Conservation (phyloP, 1,284 basidiomycete genomes). For the Pyrrhoderma lamaoense region DNA sequence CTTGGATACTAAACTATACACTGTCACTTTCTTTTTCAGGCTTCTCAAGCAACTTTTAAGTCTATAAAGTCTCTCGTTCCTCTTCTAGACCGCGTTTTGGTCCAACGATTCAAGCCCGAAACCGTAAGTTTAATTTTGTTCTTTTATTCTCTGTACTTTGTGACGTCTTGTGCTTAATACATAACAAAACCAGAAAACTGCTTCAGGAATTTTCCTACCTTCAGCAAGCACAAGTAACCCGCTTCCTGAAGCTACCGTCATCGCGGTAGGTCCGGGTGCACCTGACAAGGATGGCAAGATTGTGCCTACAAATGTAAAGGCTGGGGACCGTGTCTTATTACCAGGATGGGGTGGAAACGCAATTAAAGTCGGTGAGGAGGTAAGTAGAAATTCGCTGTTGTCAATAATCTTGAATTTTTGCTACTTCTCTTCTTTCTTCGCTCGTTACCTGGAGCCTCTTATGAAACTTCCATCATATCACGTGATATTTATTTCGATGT, state of each 20-base stretch:
- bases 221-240: slow-evolving; percentile 77
- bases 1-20: no score
- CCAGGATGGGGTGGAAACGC: slow-evolving; percentile 95
- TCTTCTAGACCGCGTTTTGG: slow-evolving; percentile 92
- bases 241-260: slow-evolving; percentile 93
- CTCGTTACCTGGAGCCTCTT: neutral
- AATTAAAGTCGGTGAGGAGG: slow-evolving; percentile 97
- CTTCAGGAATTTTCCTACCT: slow-evolving; percentile 90
- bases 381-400: slow-evolving; percentile 44
- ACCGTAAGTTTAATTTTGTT: slow-evolving; percentile 47
- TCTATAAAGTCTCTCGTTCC: slow-evolving; percentile 89
- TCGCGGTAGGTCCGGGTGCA: slow-evolving; percentile 91
- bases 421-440: neutral
- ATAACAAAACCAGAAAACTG: slow-evolving; percentile 76
- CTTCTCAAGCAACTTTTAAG: slow-evolving; percentile 68
- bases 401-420: slow-evolving; percentile 4
- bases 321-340: slow-evolving; percentile 88
- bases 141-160: neutral
- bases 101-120: slow-evolving; percentile 95
- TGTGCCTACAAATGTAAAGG: slow-evolving; percentile 74
- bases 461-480: neutral
- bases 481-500: slow-evolving; percentile 6
- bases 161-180: neutral
- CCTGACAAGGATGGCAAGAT: slow-evolving; percentile 80
- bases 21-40: slow-evolving; percentile 18